Percentiles rank a stretch among this genome's conserved stretches.
Evolutionary conservation across 345 rosid species (phyloP).

Genomic region (Eucalyptus polyanthemos): DNA sequence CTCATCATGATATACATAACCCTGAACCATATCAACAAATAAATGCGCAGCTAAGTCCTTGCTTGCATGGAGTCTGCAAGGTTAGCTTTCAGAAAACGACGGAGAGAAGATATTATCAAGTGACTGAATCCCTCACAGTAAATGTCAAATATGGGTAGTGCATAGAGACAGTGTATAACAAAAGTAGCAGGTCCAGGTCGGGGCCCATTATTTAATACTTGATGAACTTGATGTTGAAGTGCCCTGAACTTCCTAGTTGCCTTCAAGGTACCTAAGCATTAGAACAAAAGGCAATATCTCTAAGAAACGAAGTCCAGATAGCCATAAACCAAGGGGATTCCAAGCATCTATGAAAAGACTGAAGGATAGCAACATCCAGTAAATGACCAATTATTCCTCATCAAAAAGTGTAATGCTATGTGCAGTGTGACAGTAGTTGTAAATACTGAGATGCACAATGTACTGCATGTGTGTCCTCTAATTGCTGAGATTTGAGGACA

Average conservation of each 20-base stretch:
- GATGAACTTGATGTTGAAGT: slow-evolving; percentile 66
- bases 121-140: slow-evolving; percentile 86
- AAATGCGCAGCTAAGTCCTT: slow-evolving; percentile 46
- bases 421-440: not conserved
- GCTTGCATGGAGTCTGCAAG: slow-evolving; percentile 30
- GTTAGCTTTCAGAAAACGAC: slow-evolving; percentile 37
- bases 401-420: not conserved
- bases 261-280: slow-evolving; percentile 48
- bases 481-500: not conserved
- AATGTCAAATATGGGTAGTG: slow-evolving; percentile 62
- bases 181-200: slow-evolving; percentile 69
- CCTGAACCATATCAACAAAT: slow-evolving; percentile 39
- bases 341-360: not conserved
- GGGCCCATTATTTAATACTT: slow-evolving; percentile 46
- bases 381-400: not conserved
- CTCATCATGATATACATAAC: slow-evolving; percentile 44
- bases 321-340: not conserved
- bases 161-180: slow-evolving; percentile 43
- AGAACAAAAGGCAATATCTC: not conserved
- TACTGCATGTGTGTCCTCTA: not conserved
- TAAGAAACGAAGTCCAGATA: not conserved
- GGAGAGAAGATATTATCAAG: slow-evolving; percentile 68
- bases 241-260: slow-evolving; percentile 65
- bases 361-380: not conserved
- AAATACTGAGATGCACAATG: not conserved